Base-by-base conservation (phyloP, 192 early-diverging fungal genomes). In the Coemansia reversa region DNA sequence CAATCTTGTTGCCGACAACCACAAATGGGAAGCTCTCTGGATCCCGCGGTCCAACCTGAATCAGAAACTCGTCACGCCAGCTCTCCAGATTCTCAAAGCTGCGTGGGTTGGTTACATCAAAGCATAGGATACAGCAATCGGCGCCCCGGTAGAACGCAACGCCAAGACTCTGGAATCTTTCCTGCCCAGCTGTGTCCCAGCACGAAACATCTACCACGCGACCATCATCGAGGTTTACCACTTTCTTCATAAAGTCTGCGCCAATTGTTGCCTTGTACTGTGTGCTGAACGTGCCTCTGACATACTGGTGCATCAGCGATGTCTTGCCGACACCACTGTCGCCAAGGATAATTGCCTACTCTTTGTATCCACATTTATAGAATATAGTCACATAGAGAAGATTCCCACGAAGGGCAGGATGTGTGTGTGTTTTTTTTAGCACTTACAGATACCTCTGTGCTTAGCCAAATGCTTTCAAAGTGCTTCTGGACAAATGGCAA, bases 251-350 rank as follows among this genome's bases (percentile, higher is more conserved):
- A 67, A 99, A 99, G 81, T 99, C 97, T 18, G 97, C 95, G 25
- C 97, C 97, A 63, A 99, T 98, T 35, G 97, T 99, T 20, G 97
- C 97, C 76, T 98, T 98, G 85, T 99, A 99, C 81, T 96, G 94
- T 70, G 87, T 93, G 75, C 85, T 92, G 83, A 99, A 99, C 73
- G 92, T 94, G 55, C 92, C 91, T 78, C 95, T 94, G 23, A 99
- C 94, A 86, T 94, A 99, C 81, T 97, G 97, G 86, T 99, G 98
- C 96, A 99, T 99, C 72, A 99, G 84, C 29, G 95, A 97, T 27
- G 97, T 98, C 73, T 97, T 98, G 53, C 95, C 94, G 33, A 97
- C 95, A 69, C 91, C 93, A 66, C 89, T 79, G 67, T 79, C 76
- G 60, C 76, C 76, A 27, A 79, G 71, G 23, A 79, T 79, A 28